Evolutionary conservation across 805 yeast species (phyloP).

Genomic region (Jamesozyma gamospora): DNA sequence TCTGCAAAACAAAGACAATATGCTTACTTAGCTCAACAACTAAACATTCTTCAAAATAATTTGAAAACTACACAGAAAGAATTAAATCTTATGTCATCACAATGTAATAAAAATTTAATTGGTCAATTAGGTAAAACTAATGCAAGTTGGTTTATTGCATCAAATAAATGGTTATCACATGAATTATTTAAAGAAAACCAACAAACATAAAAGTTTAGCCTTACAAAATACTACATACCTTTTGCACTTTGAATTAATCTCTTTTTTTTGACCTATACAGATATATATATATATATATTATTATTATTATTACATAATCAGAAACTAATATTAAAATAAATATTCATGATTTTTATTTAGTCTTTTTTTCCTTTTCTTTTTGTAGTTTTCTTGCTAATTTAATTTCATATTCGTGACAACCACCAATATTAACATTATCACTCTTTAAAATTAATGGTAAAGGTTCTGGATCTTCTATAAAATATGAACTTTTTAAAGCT

Average conservation of each 20-base stretch:
- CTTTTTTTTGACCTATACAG: no score
- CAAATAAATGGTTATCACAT: constrained; percentile 19
- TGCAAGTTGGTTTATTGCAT: constrained; percentile 26
- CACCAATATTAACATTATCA: constrained; percentile 41
- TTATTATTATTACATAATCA: no score
- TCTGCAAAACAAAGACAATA: constrained; percentile 25
- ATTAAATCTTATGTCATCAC: constrained; percentile 23
- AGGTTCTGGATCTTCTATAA: constrained; percentile 56
- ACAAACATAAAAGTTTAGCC: no score
- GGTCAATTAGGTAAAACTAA: constrained; percentile 27
- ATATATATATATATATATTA: no score
- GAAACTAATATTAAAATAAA: no score
- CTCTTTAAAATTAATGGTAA: constrained; percentile 47
- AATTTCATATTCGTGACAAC: constrained; percentile 91
- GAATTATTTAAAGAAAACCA: constrained; percentile 4
- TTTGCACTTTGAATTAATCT: no score
- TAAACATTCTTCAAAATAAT: constrained; percentile 20
- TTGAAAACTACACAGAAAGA: constrained; percentile 20
- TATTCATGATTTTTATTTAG: no score
- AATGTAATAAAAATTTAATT: constrained; percentile 23
- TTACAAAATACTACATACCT: no score
- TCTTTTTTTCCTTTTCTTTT: constrained; percentile 6
- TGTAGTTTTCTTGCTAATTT: constrained; percentile 57
- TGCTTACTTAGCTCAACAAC: constrained; percentile 24
- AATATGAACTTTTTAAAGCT: constrained; percentile 66